Conservation (phyloP, 768 basidiomycete species). For the Crucibulum laeve region DNA sequence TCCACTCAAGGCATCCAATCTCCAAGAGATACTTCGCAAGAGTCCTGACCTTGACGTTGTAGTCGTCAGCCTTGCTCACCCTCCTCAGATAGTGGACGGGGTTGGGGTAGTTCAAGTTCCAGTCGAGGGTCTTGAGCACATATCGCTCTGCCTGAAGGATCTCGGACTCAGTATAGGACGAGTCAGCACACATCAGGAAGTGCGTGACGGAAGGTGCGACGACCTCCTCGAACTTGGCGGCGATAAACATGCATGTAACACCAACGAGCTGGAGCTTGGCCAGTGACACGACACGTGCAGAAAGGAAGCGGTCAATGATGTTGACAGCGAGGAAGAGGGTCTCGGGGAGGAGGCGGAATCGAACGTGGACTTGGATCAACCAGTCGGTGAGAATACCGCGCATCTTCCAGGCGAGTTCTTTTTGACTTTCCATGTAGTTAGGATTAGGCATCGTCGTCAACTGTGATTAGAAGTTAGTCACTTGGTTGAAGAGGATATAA, state of each 20-base stretch:
- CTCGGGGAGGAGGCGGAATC: conserved; percentile 90
- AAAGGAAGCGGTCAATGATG: conserved; percentile 84
- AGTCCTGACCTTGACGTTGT: conserved; percentile 88
- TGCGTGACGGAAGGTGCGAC: conserved; percentile 87
- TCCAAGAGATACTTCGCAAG: conserved; percentile 94
- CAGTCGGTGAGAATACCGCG: conserved; percentile 93
- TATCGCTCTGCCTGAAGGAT: conserved; percentile 76
- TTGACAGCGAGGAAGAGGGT: conserved; percentile 94
- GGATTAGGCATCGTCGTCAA: conserved; percentile 84
- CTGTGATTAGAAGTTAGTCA: conserved; percentile 26
- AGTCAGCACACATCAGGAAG: conserved; percentile 82
- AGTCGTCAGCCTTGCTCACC: conserved; percentile 94
- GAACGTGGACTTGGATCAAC: conserved; percentile 92
- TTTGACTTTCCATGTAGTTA: conserved; percentile 93
- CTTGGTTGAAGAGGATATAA: conserved; percentile 1
- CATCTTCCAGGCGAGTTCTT: conserved; percentile 95
- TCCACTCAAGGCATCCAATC: conserved; percentile 85
- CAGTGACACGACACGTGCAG: conserved; percentile 76
- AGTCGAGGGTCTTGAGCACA: conserved; percentile 88
- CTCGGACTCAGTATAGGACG: conserved; percentile 82
- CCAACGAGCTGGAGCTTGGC: conserved; percentile 96
- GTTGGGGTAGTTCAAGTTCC: conserved; percentile 90
- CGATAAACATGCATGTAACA: conserved; percentile 88
- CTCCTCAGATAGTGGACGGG: conserved; percentile 91
- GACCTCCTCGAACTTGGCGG: conserved; percentile 96